Base-by-base conservation (phyloP, 1,139 yeast species). In the Entelexis paramagnoliae region DNA sequence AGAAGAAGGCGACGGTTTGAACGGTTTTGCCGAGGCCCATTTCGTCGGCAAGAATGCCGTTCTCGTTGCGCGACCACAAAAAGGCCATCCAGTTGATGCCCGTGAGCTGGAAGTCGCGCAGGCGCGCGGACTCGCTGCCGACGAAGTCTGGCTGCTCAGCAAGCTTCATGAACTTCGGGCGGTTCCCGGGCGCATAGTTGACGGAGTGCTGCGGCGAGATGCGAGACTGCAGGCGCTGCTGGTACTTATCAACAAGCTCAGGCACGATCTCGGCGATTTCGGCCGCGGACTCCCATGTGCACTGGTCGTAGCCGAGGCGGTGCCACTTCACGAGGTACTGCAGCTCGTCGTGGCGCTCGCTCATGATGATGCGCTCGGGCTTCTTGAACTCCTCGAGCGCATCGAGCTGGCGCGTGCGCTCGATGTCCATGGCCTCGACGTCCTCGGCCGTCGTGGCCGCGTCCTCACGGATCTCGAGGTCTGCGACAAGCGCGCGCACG, bases 21-120 rank as follows among this genome's bases (percentile, higher is more conserved):
- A 91, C 96, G 8, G 99, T 91, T 67, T 91, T 91, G 61, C 99
- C 99, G 52, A 93, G 75, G 53, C 99, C 99, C 99, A 93, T 93
- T 57, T 93, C 99, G 72, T 93, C 99, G 6, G 99, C 98, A 46
- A 93, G 72, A 51, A 93, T 93, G 52, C 99, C 99, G 67, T 91
- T 93, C 69, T 91, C 96, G 67, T 91, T 87, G 64, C 96, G 78
- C 3, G 96, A 86, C 98, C 98, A 93, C 58, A 93, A 73, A 65
- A 88, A 93, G 0, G 98, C 98, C 98, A 93, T 93, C 99, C 98
- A 93, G 68, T 93, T 93, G 58, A 93, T 76, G 56, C 99, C 99
- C 0, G 98, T 91, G 64, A 93, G 75, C 70, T 93, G 99, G 76
- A 93, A 91, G 71, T 93, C 98, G 66, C 98, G 79, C 58, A 91